A percentile compares a stretch with the other conserved stretches of the same genome.
Evolutionary conservation across 2,329 filamentous ascomycete genomes (phyloP).

Genomic region (Rhexocercosporidium sp.): DNA sequence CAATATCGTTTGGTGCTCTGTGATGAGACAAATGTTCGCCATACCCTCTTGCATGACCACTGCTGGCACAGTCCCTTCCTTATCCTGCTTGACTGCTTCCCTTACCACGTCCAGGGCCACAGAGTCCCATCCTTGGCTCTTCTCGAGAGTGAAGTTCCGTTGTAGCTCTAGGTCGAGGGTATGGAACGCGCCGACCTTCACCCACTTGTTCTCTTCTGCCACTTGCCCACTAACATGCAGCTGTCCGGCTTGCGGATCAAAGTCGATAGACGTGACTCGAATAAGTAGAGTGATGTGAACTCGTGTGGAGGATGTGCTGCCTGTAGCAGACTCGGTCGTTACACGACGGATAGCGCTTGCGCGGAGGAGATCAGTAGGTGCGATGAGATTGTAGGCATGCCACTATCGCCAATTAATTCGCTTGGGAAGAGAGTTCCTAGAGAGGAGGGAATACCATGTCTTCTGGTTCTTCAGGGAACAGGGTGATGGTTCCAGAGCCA

Average conservation of each 20-base stretch:
- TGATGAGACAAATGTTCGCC: conserved; percentile 83
- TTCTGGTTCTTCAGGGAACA: conserved; percentile 75
- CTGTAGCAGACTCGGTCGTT: conserved; percentile 60
- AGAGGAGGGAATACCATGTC: conserved; percentile 64
- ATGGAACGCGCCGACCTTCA: conserved; percentile 70
- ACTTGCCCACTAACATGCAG: conserved; percentile 72
- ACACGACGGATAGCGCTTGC: conserved; percentile 71
- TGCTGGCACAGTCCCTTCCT: conserved; percentile 82
- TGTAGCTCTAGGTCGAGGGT: conserved; percentile 86
- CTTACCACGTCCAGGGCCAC: conserved; percentile 79
- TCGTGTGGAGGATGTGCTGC: conserved; percentile 65
- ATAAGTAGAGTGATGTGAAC: conserved; percentile 70
- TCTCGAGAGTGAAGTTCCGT: conserved; percentile 86
- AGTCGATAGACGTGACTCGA: conserved; percentile 68
- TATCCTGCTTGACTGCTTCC: conserved; percentile 79
- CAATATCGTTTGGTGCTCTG: conserved; percentile 77
- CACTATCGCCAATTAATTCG: conserved; percentile 53
- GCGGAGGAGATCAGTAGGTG: conserved; percentile 66
- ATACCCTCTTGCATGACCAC: conserved; percentile 92
- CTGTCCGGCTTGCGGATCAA: conserved; percentile 70
- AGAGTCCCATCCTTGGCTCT: conserved; percentile 87
- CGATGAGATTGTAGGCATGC: conserved; percentile 77
- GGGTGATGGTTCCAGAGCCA: conserved; percentile 67
- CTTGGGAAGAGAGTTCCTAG: background rate
- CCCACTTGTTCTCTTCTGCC: conserved; percentile 68